Conservation (phyloP, 441 rosid species). For the Adansonia grandidieri region DNA sequence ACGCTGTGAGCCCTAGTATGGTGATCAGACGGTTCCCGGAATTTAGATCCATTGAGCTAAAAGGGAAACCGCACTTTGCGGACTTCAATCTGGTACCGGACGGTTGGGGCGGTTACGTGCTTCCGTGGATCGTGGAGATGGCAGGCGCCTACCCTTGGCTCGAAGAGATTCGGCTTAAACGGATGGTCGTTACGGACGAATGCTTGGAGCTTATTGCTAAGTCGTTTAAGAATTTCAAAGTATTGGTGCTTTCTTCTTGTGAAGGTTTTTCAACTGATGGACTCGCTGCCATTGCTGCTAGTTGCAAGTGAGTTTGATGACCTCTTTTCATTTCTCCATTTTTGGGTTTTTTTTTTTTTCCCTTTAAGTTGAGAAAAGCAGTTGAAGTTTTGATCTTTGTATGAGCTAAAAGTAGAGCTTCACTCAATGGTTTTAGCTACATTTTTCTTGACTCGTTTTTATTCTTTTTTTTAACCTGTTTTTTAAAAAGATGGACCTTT, state of each 20-base stretch:
- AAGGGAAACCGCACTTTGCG: slow-evolving; percentile 94
- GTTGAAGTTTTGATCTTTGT: background rate
- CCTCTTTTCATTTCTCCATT: background rate
- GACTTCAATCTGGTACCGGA: slow-evolving; percentile 90
- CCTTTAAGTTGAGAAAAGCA: background rate
- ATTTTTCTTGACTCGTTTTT: background rate
- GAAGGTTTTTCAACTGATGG: slow-evolving; percentile 95
- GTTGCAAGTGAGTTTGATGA: slow-evolving; percentile 65
- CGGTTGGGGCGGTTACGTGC: slow-evolving; percentile 89
- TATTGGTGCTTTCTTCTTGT: slow-evolving; percentile 68
- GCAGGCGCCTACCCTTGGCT: slow-evolving; percentile 60
- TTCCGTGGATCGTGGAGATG: slow-evolving; percentile 76
- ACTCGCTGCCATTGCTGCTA: slow-evolving; percentile 80
- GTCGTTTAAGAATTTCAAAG: slow-evolving; percentile 73
- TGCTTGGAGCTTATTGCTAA: slow-evolving; percentile 72
- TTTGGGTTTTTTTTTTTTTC: background rate
- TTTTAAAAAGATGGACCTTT: background rate
- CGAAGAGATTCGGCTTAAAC: slow-evolving; percentile 77
- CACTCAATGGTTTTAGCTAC: slow-evolving; percentile 3
- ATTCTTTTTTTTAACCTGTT: background rate
- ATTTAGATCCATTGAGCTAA: slow-evolving; percentile 75
- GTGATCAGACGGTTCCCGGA: slow-evolving; percentile 75
- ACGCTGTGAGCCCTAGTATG: slow-evolving; percentile 64
- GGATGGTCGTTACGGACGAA: slow-evolving; percentile 89
- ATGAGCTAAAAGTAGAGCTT: slow-evolving; percentile 5